Base-by-base conservation (phyloP, 2,329 filamentous ascomycete species). In the Paraphaeosphaeria minitans region DNA sequence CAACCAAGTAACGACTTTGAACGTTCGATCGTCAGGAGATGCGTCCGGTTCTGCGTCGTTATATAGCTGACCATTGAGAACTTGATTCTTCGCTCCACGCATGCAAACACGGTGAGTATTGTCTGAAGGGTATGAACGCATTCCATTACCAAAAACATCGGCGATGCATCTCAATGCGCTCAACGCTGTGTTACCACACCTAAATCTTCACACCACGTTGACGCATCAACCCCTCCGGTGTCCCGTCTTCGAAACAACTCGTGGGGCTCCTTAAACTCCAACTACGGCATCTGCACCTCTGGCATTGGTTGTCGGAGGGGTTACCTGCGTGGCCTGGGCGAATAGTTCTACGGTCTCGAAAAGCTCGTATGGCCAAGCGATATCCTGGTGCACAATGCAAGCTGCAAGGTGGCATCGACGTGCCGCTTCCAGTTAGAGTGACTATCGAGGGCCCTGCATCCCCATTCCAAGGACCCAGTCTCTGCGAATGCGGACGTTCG, bases 91-190 rank as follows among this genome's bases (percentile, higher is more conserved):
- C 27, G 43, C 22, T 46, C 12, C 43, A 12, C 27, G 13, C 19
- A n/a, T 29, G 10, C 19, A 43, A 43, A 21, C 19, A 43, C 16
- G 45, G 24, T 13, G 16, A 48, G 27, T 33, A 33, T 10, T 33
- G 27, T n/a, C 16, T 31, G n/a, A 16, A 16, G 12, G 22, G 16
- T 43, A 10, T 39, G 12, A 13, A 33, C 29, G 2, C 22, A 29
- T 37, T 42, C 10, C 29, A 8, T 94, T 77, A 93, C 14, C 61
- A 90, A 91, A 35, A 94, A 90, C 91, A 94, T 49, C 89, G 63
- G 48, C 24, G 27, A 54, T 41, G 16, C 22, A 37, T 16, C 55
- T 55, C 62, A 45, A 59, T 55, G 41, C 41, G 49, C 92, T 90
- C 75, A 91, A 88, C 66, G 84, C 84, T 85, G 59, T 59, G 57